Evolutionary conservation across 2,329 filamentous ascomycete genomes (phyloP).

Genomic region (Nemania bipapillata): DNA sequence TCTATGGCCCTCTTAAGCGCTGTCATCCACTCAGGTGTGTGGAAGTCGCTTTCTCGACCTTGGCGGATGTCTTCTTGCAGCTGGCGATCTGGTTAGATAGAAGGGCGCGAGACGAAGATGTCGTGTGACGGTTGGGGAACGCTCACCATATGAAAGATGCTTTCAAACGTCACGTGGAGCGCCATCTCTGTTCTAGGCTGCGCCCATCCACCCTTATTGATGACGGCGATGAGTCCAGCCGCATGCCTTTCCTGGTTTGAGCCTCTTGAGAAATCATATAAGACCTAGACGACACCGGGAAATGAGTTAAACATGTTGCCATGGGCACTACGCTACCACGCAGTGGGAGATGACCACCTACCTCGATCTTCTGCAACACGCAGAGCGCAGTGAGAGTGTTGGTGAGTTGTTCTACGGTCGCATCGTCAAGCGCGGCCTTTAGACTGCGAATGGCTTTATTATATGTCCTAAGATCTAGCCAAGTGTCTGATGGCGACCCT

Average conservation of each 20-base stretch:
- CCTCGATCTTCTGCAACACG: constrained; percentile 48
- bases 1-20: constrained; percentile 43
- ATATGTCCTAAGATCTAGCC: constrained; percentile 47
- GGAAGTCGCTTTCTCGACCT: constrained; percentile 45
- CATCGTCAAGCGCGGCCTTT: constrained; percentile 43
- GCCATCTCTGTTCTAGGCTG: constrained; percentile 44
- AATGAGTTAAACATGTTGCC: not conserved
- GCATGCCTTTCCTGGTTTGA: constrained; percentile 48
- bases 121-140: not conserved
- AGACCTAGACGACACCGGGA: constrained; percentile 34
- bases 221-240: constrained; percentile 46
- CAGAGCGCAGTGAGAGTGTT: constrained; percentile 45
- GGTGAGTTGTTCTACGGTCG: constrained; percentile 36
- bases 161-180: constrained; percentile 47
- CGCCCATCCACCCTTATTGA: constrained; percentile 41
- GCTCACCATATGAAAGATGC: constrained; percentile 48
- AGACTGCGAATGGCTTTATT: constrained; percentile 45
- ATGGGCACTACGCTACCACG: not conserved
- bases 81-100: constrained; percentile 39
- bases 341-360: constrained; percentile 15
- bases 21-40: constrained; percentile 41
- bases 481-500: constrained; percentile 37
- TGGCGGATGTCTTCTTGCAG: constrained; percentile 47
- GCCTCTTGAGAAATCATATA: constrained; percentile 46
- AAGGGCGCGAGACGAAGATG: not conserved